Conservation (phyloP, 345 rosid genomes). For the Brassica napus region DNA sequence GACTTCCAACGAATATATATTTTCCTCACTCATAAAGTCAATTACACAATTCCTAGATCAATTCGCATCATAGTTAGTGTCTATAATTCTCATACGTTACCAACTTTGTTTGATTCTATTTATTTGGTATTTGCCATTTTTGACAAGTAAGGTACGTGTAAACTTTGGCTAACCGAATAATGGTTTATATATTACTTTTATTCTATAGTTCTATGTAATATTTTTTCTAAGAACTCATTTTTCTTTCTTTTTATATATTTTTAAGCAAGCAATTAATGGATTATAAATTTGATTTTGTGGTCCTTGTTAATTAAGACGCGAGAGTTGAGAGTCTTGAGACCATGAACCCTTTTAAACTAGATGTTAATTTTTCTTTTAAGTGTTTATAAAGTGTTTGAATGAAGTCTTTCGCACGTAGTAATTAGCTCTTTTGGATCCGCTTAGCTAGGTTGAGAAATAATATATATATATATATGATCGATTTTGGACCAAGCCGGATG, state of each 20-base stretch:
- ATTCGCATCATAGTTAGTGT: constrained; percentile 1
- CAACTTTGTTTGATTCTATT: constrained; percentile 9
- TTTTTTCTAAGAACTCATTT: no score
- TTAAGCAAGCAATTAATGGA: neutral
- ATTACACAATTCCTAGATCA: constrained; percentile 21
- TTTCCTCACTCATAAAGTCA: neutral
- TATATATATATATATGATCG: no score
- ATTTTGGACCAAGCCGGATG: no score
- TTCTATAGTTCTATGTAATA: neutral
- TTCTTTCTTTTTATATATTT: neutral
- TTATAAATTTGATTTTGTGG: neutral
- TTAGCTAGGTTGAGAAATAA: neutral
- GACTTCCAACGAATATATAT: constrained; percentile 24
- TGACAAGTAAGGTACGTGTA: constrained; percentile 14
- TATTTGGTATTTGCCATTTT: constrained; percentile 19
- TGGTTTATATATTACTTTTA: constrained; percentile 5
- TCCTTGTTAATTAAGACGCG: neutral
- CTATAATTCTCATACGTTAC: constrained; percentile 21
- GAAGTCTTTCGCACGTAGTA: neutral
- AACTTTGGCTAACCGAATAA: neutral
- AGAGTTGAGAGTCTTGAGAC: neutral
- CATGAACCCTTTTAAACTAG: neutral
- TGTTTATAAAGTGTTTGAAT: neutral
- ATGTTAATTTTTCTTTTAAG: neutral
- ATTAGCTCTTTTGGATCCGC: neutral